Evolutionary conservation across 1,284 basidiomycete genomes (phyloP).

Genomic region (Tilletia horrida): DNA sequence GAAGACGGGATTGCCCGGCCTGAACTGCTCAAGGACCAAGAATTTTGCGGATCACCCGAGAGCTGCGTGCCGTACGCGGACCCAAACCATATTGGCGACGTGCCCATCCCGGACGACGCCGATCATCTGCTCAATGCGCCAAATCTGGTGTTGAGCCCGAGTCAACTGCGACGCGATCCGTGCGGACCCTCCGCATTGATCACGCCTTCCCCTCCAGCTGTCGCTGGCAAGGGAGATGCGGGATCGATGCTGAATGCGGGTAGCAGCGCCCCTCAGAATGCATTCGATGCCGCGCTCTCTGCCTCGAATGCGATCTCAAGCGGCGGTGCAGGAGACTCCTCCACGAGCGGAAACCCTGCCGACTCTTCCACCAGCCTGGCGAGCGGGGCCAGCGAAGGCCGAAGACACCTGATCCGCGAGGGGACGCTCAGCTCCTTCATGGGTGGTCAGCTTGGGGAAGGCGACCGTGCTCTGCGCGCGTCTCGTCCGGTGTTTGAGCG

Average conservation of each 20-base stretch:
- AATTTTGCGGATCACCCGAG: slow-evolving; percentile 22
- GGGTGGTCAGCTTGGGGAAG: slow-evolving; percentile 3
- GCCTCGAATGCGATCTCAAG: too few species aligned
- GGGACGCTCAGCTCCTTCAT: neutral
- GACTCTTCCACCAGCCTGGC: neutral
- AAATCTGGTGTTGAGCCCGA: slow-evolving; percentile 19
- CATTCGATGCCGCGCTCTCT: slow-evolving; percentile 3
- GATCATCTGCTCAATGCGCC: slow-evolving; percentile 23
- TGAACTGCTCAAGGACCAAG: neutral
- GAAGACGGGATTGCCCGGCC: slow-evolving; percentile 13
- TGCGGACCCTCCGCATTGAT: neutral
- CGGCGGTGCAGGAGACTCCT: too few species aligned
- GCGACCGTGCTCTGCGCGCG: slow-evolving; percentile 23
- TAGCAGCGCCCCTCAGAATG: neutral
- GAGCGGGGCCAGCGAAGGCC: neutral
- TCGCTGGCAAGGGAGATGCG: neutral
- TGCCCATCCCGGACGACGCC: slow-evolving; percentile 21
- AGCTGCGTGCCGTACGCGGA: slow-evolving; percentile 14
- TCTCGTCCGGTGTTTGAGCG: slow-evolving; percentile 75
- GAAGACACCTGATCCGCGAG: neutral
- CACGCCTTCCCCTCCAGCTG: slow-evolving; percentile 5
- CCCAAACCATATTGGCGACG: slow-evolving; percentile 17
- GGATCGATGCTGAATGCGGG: neutral
- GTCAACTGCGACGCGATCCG: slow-evolving; percentile 6
- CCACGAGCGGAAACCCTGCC: too few species aligned